Base-by-base conservation (phyloP, 1,139 yeast genomes). In the Yamadazyma mexicana region DNA sequence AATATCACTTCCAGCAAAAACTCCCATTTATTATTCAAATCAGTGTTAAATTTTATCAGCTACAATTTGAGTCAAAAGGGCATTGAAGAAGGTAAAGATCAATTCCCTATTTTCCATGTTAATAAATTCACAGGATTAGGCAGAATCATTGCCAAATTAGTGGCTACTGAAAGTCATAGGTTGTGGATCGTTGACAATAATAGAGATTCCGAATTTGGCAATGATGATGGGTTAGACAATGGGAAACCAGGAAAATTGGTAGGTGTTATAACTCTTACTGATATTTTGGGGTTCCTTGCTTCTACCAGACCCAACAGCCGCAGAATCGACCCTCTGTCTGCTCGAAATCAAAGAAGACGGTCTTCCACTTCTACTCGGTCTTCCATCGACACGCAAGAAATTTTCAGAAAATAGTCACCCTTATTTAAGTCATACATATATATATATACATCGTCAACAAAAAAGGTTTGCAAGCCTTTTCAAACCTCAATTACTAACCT, bases 71-170 rank as follows among this genome's bases (percentile, higher is more conserved):
- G 87, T 51, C 83, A 83, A 47, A 83, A 96, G 55, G 98, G 98
- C 12, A 75, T 92, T 25, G 95, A 84, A 56, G 92, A 89, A 57
- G 96, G 96, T 40, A 89, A 91, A 63, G 98, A 92, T 66, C 91
- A 94, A 35, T 91, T 83, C 73, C 98, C 98, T 12, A 91, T 92
- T 35, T 92, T 92, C 75, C 96, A 91, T 61, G 96, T 91, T 24
- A 84, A 86, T 48, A 77, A 80, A 45, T 76, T 77, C 34, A 81
- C 94, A 11, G 83, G 94, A 0, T 74, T 92, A 37, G 95, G 91
- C 20, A 78, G 96, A 59, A 89, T 94, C 9, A 77, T 92, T 54
- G 98, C 98, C 35, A 92, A 92, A 62, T 73, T 92, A 51, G 97
- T 92, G 20, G 98, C 98, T 9, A 92, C 98, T 4, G 84, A 83